Base-by-base conservation (phyloP, 202 grass and related monocot species). In the Schoenoplectus tabernaemontani region DNA sequence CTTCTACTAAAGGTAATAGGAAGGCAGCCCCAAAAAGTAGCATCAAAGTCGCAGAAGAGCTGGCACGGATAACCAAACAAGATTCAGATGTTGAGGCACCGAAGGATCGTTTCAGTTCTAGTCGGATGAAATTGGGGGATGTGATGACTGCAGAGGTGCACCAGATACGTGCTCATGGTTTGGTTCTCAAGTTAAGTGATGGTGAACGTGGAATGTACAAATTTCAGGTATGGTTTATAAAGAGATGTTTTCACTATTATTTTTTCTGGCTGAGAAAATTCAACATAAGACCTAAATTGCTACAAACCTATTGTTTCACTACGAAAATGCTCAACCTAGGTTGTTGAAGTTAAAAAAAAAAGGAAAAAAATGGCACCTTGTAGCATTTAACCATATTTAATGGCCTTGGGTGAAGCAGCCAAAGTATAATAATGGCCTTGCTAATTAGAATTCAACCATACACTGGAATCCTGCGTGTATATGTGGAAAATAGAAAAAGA, bases 181-280 rank as follows among this genome's bases (percentile, higher is more conserved):
- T 98, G 57, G 95, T 98, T 78, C 95, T 98, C 61, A 84, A 98
- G 74, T 82, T 98, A 67, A 88, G 63, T 56, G 86, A 92, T 83
- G 95, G 91, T 86, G 77, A 61, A 4, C 89, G 85, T 5, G 95
- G 95, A 84, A 98, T 95, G 95, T 91, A 89, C 83, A 98, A 95
- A 77, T 98, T 98, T 92, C 75, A 83, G 95, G 95, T 98, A 92
- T 83, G 30, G 64, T 81, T 56, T 51, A 70, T 71, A 69, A 56
- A 36, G 30, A 20, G 8, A 56, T 19, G 36, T 11, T 11, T 54
- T 75, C 16, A 4, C 12, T 68, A 74, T n/a, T 68, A 44, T 11
- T 22, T 51, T 47, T 72, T 17, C 42, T 44, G 33, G 47, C 20
- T 75, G 28, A 34, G 70, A 56, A 69, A 36, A 75, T 75, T 75